Evolutionary conservation across 2,329 filamentous ascomycete genomes (phyloP).

Genomic region (Alternaria sp.): DNA sequence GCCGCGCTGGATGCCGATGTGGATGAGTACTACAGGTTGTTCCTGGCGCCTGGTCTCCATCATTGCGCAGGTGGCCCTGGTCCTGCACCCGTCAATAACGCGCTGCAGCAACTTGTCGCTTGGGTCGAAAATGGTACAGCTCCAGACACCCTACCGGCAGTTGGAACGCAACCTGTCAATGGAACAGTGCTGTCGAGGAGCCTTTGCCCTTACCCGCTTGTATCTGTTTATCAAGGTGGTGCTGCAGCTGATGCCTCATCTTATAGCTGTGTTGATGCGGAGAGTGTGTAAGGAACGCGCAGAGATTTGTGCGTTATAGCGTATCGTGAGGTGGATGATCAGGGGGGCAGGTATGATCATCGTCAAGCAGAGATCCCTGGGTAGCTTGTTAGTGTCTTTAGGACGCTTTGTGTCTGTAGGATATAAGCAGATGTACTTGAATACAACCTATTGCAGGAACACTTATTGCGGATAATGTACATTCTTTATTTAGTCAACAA

Average conservation of each 20-base stretch:
- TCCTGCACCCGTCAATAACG: neutral
- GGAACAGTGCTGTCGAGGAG: neutral
- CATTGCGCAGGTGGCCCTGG: neutral
- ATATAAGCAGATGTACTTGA: neutral
- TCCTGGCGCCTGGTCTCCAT: neutral
- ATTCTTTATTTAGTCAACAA: neutral
- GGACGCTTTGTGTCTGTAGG: neutral
- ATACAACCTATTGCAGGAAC: neutral
- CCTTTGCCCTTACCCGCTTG: neutral
- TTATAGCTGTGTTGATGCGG: neutral
- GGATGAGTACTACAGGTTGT: neutral
- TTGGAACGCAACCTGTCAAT: neutral
- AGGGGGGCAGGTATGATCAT: neutral
- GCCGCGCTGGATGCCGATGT: neutral
- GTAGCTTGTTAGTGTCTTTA: neutral
- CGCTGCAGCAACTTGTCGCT: neutral
- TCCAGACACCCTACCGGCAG: neutral
- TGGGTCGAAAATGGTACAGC: neutral
- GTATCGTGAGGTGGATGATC: neutral
- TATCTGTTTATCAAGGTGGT: neutral
- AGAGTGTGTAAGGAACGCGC: neutral
- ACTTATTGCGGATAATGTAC: neutral
- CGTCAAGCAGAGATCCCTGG: accelerated
- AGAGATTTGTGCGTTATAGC: neutral
- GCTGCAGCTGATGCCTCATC: neutral